A percentile compares a stretch with the other conserved stretches of the same genome.
phyloP scores from a whole-genome alignment of 257 asterid genomes.

The Primulina eburnea region DNA sequence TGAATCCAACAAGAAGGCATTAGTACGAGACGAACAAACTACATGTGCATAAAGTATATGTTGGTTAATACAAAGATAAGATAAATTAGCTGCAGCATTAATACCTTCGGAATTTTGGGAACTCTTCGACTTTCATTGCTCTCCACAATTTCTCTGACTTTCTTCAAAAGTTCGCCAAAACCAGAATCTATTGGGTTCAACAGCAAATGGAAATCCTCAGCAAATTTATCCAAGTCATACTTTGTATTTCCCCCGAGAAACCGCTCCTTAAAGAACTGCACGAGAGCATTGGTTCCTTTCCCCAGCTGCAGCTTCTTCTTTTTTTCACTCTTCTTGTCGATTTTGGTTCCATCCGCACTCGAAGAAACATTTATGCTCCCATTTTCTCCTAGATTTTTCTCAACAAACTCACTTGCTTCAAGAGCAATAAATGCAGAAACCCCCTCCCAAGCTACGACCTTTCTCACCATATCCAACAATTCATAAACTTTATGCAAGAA shows the following conservation, averaged over 20 bases:
- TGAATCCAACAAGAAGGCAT: no score
- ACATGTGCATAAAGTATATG: no score
- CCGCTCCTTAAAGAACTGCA: conserved; percentile 69
- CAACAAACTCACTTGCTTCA: conserved; percentile 49
- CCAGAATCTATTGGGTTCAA: conserved; percentile 52
- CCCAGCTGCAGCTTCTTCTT: conserved; percentile 63
- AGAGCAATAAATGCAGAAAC: conserved; percentile 59
- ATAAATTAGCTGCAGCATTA: not conserved
- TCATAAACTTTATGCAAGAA: conserved; percentile 44
- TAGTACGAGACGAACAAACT: no score
- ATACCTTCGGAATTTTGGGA: conserved; percentile 96
- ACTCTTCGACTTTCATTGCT: conserved; percentile 87
- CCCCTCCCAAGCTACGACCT: conserved; percentile 76
- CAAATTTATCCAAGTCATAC: conserved; percentile 39
- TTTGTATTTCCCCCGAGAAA: conserved; percentile 31
- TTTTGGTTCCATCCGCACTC: conserved; percentile 29
- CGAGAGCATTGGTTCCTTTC: conserved; percentile 60
- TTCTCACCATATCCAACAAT: conserved; percentile 48
- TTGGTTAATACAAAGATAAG: no score
- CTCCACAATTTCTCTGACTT: conserved; percentile 83
- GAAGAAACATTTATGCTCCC: conserved; percentile 33
- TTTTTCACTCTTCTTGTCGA: conserved; percentile 44
- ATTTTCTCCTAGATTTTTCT: conserved; percentile 26
- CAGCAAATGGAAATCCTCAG: conserved; percentile 35
- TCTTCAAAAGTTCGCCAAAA: conserved; percentile 47